Evolutionary conservation across 495 filamentous ascomycete species (phyloP), one percentile per base, ranked within the genome.

Genomic region (Annulohypoxylon maeteangense): DNA sequence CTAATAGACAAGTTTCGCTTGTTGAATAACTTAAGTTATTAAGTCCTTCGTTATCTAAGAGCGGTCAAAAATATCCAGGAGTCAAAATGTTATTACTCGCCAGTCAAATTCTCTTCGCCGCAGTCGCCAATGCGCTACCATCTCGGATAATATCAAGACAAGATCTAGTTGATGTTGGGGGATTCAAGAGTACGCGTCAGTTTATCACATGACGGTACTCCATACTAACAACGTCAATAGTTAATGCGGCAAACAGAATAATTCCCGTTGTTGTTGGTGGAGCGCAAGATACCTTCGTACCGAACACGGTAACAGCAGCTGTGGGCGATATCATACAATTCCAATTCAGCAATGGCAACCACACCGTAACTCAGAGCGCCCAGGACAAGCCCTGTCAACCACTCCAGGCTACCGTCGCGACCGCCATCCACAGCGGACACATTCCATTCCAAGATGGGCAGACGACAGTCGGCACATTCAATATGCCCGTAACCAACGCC

Each of bases 351-450:
- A 72, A 72, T 16, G 72, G 72, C n/a, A 75, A 75, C 48, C 72
- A 75, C 53, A 75, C 72, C 12, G 68, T 75, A 6, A 75, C 72
- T 2, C 69, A 75, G 31, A 75, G 72, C 38, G 47, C 59, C 4
- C 6, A 32, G 78, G 77, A 80, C 31, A 72, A 81, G 2, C 88
- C 90, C 3, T 91, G 90, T 70, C 72, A 79, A 7, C 84, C 86
- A 22, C 67, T 84, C 47, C 70, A 81, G 16, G 71, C 69, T 16
- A 70, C 63, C 18, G 70, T 65, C 29, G 34, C 70, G 44, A 68
- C 64, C 6, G 70, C 70, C 3, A 71, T 74, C 36, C 72, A 75
- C 29, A 72, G 68, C 34, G 72, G 72, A 23, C 72, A 75, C 18
- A 75, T 75, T 18, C 72, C 72, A 4, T 75, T 72, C 50, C 68